Conservation (phyloP, 2,329 filamentous ascomycete species). For the Cladophialophora carrionii region DNA sequence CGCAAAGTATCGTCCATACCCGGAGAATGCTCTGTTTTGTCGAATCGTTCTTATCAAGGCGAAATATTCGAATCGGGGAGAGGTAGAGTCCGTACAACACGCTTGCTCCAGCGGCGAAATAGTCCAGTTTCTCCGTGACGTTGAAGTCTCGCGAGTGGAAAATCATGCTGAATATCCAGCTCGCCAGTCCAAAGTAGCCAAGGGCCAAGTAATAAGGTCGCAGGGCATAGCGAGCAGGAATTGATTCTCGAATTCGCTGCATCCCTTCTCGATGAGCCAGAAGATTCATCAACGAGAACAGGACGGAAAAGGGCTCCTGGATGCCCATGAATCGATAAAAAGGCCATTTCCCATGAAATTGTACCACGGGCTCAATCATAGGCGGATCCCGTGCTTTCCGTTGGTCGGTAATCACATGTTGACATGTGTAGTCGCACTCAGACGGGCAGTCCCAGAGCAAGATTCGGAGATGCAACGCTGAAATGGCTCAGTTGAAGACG, state of each 20-base stretch:
- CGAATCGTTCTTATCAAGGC: conserved; percentile 67
- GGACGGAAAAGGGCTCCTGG: conserved; percentile 90
- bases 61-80: conserved; percentile 77
- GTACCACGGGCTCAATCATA: conserved; percentile 70
- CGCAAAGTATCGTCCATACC: conserved; percentile 75
- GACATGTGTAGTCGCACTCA: conserved; percentile 98
- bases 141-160: conserved; percentile 90
- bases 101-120: conserved; percentile 87
- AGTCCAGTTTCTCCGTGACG: conserved; percentile 90
- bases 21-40: conserved; percentile 62
- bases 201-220: conserved; percentile 79
- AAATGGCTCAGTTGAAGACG: conserved; percentile 34
- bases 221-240: conserved; percentile 75
- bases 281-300: conserved; percentile 92
- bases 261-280: conserved; percentile 81
- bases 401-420: conserved; percentile 80
- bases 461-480: conserved; percentile 81
- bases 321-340: conserved; percentile 88
- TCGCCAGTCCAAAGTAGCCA: conserved; percentile 76
- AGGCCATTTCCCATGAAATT: conserved; percentile 99
- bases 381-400: conserved; percentile 68
- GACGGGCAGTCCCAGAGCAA: conserved; percentile 89
- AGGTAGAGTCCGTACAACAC: conserved; percentile 93
- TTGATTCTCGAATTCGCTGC: conserved; percentile 66
- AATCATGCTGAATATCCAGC: conserved; percentile 85